Evolutionary conservation across 2,329 filamentous ascomycete species (phyloP).

Genomic region (Xylaria digitata): DNA sequence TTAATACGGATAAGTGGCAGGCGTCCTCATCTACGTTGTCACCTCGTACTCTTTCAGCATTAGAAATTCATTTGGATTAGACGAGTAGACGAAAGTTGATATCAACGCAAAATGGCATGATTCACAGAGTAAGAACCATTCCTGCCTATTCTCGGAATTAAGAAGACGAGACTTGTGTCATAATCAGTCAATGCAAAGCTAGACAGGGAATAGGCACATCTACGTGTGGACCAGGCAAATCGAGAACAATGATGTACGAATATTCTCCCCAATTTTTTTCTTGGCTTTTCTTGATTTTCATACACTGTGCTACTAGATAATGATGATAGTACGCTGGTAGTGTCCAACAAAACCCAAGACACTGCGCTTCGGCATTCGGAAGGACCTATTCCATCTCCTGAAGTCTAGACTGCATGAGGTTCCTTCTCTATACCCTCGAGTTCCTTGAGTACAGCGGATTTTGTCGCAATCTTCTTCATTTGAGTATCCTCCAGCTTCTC

Average conservation of each 20-base stretch:
- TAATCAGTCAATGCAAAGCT: not conserved
- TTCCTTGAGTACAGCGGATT: constrained; percentile 85
- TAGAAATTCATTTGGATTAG: too few relatives aligned
- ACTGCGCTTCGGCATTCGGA: not conserved
- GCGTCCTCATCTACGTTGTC: too few relatives aligned
- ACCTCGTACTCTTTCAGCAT: too few relatives aligned
- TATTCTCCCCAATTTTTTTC: not conserved
- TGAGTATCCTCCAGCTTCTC: constrained; percentile 99
- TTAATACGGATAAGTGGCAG: too few relatives aligned
- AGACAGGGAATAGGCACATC: not conserved
- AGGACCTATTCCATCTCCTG: not conserved
- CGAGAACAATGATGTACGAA: not conserved
- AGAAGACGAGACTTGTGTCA: too few relatives aligned
- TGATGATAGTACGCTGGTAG: constrained; percentile 7
- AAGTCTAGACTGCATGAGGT: constrained; percentile 29
- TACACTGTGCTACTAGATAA: constrained; percentile 5
- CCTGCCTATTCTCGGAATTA: too few relatives aligned
- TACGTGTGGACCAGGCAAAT: not conserved
- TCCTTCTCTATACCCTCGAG: constrained; percentile 69
- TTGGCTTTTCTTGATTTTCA: not conserved
- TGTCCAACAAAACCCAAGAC: constrained; percentile 31
- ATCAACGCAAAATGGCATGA: too few relatives aligned
- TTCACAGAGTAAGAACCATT: too few relatives aligned
- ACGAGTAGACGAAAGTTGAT: too few relatives aligned
- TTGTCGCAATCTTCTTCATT: constrained; percentile 96